These are phyloP conservation scores for Dorcoceras hygrometricum DNA, from an alignment of 257 asterid species.

Conservation along the genomic window DNA sequence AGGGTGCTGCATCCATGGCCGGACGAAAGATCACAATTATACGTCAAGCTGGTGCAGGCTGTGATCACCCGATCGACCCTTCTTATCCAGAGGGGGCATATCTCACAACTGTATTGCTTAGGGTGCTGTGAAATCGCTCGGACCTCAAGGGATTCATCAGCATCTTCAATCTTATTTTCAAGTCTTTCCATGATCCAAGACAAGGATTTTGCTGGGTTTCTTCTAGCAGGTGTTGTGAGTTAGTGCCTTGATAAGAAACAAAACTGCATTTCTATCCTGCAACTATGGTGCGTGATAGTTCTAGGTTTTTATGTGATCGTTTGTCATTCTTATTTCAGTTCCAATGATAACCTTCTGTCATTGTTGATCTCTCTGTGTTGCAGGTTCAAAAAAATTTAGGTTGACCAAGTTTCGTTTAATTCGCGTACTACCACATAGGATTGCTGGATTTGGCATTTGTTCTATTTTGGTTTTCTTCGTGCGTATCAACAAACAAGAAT, in stretches of 20 bases:
- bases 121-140: constrained; percentile 42
- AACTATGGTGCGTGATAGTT: too few relatives aligned
- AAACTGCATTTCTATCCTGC: too few relatives aligned
- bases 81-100: constrained; percentile 85
- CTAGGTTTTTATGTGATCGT: background rate
- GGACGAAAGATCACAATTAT: constrained; percentile 64
- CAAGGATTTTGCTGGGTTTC: too few relatives aligned
- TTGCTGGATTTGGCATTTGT: background rate
- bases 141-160: background rate
- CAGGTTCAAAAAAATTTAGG: background rate
- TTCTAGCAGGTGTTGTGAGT: too few relatives aligned
- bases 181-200: too few relatives aligned
- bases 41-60: constrained; percentile 82
- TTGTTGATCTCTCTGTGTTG: too few relatives aligned
- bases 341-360: background rate
- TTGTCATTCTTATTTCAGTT: background rate
- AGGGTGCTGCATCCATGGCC: constrained; percentile 88
- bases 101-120: constrained; percentile 68
- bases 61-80: constrained; percentile 86
- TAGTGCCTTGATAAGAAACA: too few relatives aligned
- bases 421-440: background rate
- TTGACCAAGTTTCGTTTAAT: background rate
- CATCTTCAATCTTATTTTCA: background rate
- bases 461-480: background rate
- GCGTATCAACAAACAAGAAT: background rate